These are phyloP conservation scores for Amauroascus verrucosus DNA, from an alignment of 2,329 filamentous ascomycete species.

Conservation along the genomic window DNA sequence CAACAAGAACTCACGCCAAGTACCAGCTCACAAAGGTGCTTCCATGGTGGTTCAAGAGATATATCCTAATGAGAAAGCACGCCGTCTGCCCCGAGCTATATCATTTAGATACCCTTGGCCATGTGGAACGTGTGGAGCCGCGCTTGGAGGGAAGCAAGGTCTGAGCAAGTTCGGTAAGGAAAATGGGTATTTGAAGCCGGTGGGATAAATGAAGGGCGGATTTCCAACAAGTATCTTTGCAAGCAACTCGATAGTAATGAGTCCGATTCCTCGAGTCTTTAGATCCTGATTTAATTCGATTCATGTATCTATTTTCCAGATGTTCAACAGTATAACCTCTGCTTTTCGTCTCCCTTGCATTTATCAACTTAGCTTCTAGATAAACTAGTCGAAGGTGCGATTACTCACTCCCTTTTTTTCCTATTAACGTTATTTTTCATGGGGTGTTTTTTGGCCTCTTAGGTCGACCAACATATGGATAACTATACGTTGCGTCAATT, in stretches of 20 bases:
- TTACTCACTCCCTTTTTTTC: no score
- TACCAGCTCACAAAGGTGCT: constrained; percentile 49
- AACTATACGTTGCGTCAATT: no score
- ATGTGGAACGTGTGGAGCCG: not conserved
- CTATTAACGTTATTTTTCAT: no score
- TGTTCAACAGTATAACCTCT: not conserved
- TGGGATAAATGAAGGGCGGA: no score
- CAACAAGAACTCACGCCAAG: constrained; percentile 47
- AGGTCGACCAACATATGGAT: no score
- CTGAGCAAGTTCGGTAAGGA: not conserved
- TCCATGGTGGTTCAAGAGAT: constrained; percentile 52
- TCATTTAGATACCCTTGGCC: constrained; percentile 16
- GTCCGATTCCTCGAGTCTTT: not conserved
- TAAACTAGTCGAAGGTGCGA: no score
- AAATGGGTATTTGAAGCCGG: not conserved
- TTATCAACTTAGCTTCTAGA: no score
- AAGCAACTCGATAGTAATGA: not conserved
- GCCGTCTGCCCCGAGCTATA: constrained; percentile 42
- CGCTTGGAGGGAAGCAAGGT: not conserved
- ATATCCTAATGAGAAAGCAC: constrained; percentile 43
- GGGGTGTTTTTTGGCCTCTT: no score
- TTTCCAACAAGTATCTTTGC: not conserved
- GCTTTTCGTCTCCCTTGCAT: not conserved
- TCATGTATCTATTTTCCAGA: not conserved
- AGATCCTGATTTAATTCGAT: not conserved